Conservation (phyloP, 2,329 filamentous ascomycete genomes). For the Chalara sp. region DNA sequence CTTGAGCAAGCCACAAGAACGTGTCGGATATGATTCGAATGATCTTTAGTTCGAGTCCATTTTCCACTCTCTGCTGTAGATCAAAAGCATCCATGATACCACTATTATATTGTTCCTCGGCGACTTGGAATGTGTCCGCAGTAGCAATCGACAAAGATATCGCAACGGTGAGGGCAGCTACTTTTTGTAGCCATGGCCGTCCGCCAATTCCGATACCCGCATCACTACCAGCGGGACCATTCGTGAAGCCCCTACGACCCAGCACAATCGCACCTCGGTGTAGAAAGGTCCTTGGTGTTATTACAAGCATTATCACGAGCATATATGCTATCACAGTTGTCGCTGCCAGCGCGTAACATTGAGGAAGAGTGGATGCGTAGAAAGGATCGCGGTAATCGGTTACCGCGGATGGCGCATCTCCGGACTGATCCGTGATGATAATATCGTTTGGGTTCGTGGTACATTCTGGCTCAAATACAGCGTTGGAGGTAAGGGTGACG, state of each 20-base stretch:
- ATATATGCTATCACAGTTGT: conserved; percentile 85
- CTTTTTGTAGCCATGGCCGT: conserved; percentile 87
- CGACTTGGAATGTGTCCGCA: conserved; percentile 81
- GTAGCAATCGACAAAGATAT: conserved; percentile 92
- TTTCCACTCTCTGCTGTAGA: conserved; percentile 73
- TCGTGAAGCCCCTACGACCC: conserved; percentile 77
- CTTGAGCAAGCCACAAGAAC: conserved; percentile 95
- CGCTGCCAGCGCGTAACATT: conserved; percentile 86
- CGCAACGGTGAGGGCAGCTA: conserved; percentile 65
- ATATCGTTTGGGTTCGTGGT: conserved; percentile 30
- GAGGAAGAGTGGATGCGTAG: conserved; percentile 87
- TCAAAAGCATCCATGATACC: conserved; percentile 74
- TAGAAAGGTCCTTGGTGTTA: conserved; percentile 88
- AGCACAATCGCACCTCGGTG: conserved; percentile 78
- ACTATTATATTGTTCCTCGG: conserved; percentile 70
- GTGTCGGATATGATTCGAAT: conserved; percentile 92
- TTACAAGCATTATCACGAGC: conserved; percentile 81
- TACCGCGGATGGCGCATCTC: conserved; percentile 10
- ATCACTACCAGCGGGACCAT: conserved; percentile 61
- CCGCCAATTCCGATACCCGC: conserved; percentile 80
- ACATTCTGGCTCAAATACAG: conserved; percentile 42
- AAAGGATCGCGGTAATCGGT: conserved; percentile 74
- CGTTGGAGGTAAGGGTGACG: conserved; percentile 39
- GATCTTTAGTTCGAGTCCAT: conserved; percentile 78
- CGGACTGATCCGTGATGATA: conserved; percentile 16